Evolutionary conservation across 257 asterid species (phyloP).

Genomic region (Verbascum thapsus): DNA sequence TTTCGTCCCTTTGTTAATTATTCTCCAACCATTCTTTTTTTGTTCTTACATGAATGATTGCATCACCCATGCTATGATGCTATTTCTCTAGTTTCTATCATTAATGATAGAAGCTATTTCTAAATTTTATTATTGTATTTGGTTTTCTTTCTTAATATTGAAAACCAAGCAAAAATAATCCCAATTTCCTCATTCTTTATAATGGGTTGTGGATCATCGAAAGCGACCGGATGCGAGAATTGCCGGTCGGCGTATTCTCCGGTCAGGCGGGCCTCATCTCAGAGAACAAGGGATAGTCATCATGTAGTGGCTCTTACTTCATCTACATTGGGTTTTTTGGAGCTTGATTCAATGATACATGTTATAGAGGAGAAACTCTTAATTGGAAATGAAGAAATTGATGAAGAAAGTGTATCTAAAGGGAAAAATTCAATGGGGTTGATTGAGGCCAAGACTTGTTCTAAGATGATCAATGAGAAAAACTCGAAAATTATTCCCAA

Average conservation of each 20-base stretch:
- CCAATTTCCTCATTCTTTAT: constrained; percentile 36
- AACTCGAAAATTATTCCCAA: constrained; percentile 65
- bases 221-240: constrained; percentile 58
- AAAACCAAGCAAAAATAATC: constrained; percentile 35
- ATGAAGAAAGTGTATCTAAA: constrained; percentile 28
- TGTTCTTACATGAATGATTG: constrained; percentile 11
- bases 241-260: constrained; percentile 63
- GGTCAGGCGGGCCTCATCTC: constrained; percentile 68
- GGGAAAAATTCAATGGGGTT: constrained; percentile 71
- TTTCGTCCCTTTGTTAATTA: constrained; percentile 29
- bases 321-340: constrained; percentile 76
- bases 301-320: constrained; percentile 83
- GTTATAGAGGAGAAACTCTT: constrained; percentile 32
- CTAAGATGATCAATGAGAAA: constrained; percentile 68
- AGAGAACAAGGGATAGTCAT: constrained; percentile 46
- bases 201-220: constrained; percentile 93
- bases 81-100: too few species aligned
- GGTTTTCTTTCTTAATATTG: constrained; percentile 21
- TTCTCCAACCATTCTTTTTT: neutral
- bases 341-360: constrained; percentile 56
- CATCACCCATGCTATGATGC: constrained; percentile 32
- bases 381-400: constrained; percentile 1
- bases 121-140: constrained; percentile 13
- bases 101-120: too few species aligned
- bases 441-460: constrained; percentile 88